Evolutionary conservation across 257 asterid species (phyloP).

Genomic region (Haberlea rhodopensis): DNA sequence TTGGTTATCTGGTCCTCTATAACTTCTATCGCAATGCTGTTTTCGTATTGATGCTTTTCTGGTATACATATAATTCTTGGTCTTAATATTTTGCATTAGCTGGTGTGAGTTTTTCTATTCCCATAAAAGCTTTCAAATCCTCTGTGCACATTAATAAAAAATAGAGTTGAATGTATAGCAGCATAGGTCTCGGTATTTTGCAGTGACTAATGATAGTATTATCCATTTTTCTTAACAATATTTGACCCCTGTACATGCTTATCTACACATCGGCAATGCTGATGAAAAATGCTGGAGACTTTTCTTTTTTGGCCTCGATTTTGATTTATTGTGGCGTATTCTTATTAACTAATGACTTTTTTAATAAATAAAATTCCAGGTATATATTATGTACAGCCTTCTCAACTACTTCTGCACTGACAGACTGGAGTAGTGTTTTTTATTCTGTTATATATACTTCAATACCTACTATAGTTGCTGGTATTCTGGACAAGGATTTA

Average conservation of each 20-base stretch:
- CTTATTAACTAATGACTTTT: conserved; percentile 19
- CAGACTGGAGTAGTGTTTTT: conserved; percentile 96
- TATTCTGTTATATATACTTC: conserved; percentile 93
- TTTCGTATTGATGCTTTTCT: conserved; percentile 95
- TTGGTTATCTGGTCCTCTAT: conserved; percentile 88
- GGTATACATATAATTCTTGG: conserved; percentile 46
- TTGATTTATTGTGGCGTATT: conserved; percentile 14
- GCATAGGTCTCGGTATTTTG: conserved; percentile 14
- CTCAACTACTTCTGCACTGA: conserved; percentile 90
- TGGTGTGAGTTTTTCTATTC: neutral
- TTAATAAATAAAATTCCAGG: conserved; percentile 44
- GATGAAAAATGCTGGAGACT: conserved; percentile 10
- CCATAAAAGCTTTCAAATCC: neutral
- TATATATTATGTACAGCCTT: conserved; percentile 81
- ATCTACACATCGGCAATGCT: conserved; percentile 1
- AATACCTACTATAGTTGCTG: conserved; percentile 87
- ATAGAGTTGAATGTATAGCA: conserved; percentile 33
- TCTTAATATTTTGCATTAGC: conserved; percentile 9
- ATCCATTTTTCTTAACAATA: conserved; percentile 7
- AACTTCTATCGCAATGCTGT: conserved; percentile 98
- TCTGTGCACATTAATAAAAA: neutral
- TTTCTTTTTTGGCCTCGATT: conserved; percentile 17
- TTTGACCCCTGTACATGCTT: conserved; percentile 4
- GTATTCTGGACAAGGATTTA: conserved; percentile 90
- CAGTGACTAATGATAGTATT: conserved; percentile 10